Base-by-base conservation (phyloP, 352 stramenopile genomes). In the Pythium sp. region DNA sequence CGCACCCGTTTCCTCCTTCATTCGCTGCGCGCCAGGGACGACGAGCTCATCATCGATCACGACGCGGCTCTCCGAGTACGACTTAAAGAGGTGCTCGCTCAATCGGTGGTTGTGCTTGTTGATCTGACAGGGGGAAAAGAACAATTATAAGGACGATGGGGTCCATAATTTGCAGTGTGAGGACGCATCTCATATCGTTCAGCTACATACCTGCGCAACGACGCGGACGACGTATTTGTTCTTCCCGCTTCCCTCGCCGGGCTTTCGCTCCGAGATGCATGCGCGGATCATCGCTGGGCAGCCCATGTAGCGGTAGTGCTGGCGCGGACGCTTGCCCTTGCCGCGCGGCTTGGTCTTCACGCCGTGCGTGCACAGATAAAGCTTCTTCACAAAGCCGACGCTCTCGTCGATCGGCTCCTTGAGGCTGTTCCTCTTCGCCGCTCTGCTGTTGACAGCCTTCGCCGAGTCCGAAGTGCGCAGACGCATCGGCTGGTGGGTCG, bases 341-440 rank as follows among this genome's bases (percentile, higher is more conserved):
- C 86, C 86, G 36, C 86, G 77, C 22, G 86, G 86, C 73, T 94
- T 94, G 32, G 86, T 90, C 71, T 94, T 94, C 28, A 94, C 86
- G 47, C 86, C 86, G 38, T 94, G 86, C 36, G 86, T 94, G 71
- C 86, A 94, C 62, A 92, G 72, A 46, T 94, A 94, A 3, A 94
- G 75, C 55, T 94, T 94, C 72, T 94, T 94, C 22, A 94, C 86
- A 57, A 94, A 94, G 9, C 86, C 86, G 24, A 94, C 76, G 62
- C 81, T 92, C 67, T 94, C 86, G 64, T 94, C 86, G 74, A 94
- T 92, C n/a, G 86, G 86, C 59, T 91, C 82, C 65, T 94, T 94
- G 54, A 89, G 59, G 34, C 86, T 94, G 73, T 94, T 94, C 36
- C 86, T 79, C 72, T 92, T 92, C n/a, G 86, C 86, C 14, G 84